Evolutionary conservation across 257 asterid species (phyloP), one percentile per base, ranked within the genome.

Genomic region (Salvia hispanica): DNA sequence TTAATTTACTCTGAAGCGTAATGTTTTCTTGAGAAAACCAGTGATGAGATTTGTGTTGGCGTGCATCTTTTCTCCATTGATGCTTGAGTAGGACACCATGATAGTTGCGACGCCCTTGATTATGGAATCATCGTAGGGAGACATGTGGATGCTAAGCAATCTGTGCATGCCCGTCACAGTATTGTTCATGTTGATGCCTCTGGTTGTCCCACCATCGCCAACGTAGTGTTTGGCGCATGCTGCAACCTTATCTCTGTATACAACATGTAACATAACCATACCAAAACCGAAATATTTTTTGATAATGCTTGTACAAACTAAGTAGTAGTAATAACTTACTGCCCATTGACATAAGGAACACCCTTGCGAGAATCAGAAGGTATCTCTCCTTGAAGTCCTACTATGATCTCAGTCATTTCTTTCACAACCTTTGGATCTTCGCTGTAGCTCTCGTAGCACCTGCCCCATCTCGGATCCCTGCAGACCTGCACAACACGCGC

Each of bases 201-300:
- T 51, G 2, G 77, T 77, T 11, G 87, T 82, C 59, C 87, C 87
- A 60, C 87, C 87, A 62, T 82, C 87, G 3, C 84, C 87, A 21
- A 82, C 84, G 10, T 77, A 82, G 71, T 82, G 83, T 44, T 82
- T 82, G 43, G 84, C 82, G 50, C 83, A 77, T 0, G 87, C 81
- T 28, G 67, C 78, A 34, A 82, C 87, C 57, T 82, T 82, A 5
- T 69, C 0, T 36, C 87, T 79, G 73, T 52, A 34, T 3, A 3
- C 7, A 34, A 3, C 7, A 34, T 34, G 6, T 5, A 4, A 34
- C 39, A 34, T 3, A 25, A 25, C 31, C 31, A 25, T 0, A 25
- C 31, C 31, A 25, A 25, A 25, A 25, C 31, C 31, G 31, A 25
- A 25, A 25, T 2, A 25, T 25, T 25, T 25, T 25, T 2, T 25